Percentiles rank a stretch among this genome's conserved stretches.
Conservation (phyloP, 2,329 filamentous ascomycete genomes). For the Cercospora sp. region DNA sequence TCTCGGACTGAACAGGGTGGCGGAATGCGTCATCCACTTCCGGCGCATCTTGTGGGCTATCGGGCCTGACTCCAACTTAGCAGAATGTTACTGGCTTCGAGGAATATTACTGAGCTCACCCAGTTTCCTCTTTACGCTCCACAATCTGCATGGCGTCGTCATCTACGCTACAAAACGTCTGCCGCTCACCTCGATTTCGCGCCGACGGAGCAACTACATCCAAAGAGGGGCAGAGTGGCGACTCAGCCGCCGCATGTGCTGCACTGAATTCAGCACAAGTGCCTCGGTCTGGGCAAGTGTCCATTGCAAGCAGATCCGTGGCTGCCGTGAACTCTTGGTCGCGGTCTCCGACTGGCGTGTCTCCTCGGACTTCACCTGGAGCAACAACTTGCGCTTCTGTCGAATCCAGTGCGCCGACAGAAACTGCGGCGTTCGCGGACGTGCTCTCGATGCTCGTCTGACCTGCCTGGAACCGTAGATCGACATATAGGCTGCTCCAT, state of each 20-base stretch:
- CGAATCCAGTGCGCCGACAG: neutral
- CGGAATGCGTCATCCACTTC: conserved; percentile 1
- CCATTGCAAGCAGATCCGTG: neutral
- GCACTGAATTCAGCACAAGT: neutral
- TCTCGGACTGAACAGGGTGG: neutral
- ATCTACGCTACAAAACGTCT: neutral
- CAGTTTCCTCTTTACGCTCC: neutral
- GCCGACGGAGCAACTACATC: neutral
- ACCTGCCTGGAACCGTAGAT: neutral
- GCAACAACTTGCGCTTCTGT: neutral
- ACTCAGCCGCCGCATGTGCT: neutral
- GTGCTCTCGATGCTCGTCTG: neutral
- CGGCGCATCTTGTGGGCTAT: neutral
- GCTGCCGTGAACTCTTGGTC: neutral
- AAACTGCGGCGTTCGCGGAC: neutral
- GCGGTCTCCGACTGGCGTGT: neutral
- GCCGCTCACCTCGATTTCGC: neutral
- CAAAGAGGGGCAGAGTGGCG: neutral
- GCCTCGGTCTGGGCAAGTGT: neutral
- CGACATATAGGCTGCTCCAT: neutral
- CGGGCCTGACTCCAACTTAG: neutral
- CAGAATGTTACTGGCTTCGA: neutral
- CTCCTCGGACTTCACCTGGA: neutral
- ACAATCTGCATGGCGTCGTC: neutral
- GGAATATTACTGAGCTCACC: neutral